Evolutionary conservation across 164 flowering plant species (phyloP), one percentile per base, ranked within the genome.

Genomic region (Cinnamomum micranthum): DNA sequence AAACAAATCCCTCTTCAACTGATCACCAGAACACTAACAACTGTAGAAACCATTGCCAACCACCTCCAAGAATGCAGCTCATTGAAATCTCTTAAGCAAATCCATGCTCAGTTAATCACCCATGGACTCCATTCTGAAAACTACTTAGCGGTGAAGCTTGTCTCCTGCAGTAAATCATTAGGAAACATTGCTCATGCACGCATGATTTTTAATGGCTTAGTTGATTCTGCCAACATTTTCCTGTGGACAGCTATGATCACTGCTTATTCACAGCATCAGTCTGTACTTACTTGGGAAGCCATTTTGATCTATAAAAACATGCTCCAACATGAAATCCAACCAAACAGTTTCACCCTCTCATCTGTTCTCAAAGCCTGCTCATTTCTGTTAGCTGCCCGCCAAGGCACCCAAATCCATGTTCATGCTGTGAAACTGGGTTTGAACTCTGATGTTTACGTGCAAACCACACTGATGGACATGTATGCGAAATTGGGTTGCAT

Each of bases 171-270:
- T 58, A 74, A 55, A 74, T 71, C 10, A 67, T 52, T 68, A 65
- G 76, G 76, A 9, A 64, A 55, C 31, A 74, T 74, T 55, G 71
- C 28, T 58, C 68, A 69, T 75, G 77, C 73, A 3, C 68, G 77
- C 27, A 59, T 35, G 70, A 68, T 74, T 6, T 74, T 74, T 59
- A 59, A 68, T 74, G 50, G 71, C 31, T 67, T 31, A 14, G 28
- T 52, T 23, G 71, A 68, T 14, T 35, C 66, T 31, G 76, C 76
- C 22, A 74, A 74, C 58, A 65, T 74, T 31, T 74, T 74, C 71
- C 76, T 74, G 5, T 74, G 71, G 76, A 74, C 76, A 15, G 71
- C 76, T 52, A 74, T 74, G 76, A 74, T 74, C 31, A 33, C 76
- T 19, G 71, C 71, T 28, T 74, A 74, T 31, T 52, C 65, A 22